Percentiles rank a stretch among this genome's conserved stretches.
Conservation (phyloP, 805 yeast genomes). For the Metschnikowia lunata region DNA sequence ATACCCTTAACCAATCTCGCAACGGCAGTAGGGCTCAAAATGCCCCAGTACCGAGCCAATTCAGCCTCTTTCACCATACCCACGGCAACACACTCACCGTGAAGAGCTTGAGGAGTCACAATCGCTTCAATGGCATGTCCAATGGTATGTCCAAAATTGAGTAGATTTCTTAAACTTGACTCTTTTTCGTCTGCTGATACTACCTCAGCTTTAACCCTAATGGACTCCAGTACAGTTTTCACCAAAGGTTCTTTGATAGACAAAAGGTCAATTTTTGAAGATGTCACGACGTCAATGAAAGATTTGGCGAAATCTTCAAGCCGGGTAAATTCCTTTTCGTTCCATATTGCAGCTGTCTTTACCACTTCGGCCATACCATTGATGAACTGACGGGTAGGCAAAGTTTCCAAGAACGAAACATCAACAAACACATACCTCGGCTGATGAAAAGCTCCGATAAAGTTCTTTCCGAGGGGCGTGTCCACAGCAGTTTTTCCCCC, state of each 20-base stretch:
- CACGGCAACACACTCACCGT: constrained; percentile 98
- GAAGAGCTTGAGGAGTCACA: constrained; percentile 90
- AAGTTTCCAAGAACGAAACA: constrained; percentile 76
- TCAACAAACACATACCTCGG: constrained; percentile 87
- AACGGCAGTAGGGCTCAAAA: constrained; percentile 87
- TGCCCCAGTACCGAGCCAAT: constrained; percentile 84
- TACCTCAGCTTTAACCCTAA: constrained; percentile 87
- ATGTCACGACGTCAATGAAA: constrained; percentile 62
- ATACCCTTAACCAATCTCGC: constrained; percentile 82
- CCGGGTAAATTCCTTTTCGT: constrained; percentile 79
- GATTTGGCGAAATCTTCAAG: constrained; percentile 70
- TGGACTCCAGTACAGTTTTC: constrained; percentile 78
- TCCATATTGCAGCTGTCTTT: constrained; percentile 98
- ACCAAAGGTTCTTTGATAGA: constrained; percentile 70
- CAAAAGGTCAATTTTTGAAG: constrained; percentile 46
- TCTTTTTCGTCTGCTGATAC: constrained; percentile 94
- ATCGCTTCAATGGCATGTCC: constrained; percentile 99
- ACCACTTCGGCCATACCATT: constrained; percentile 98
- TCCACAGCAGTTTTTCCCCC: constrained; percentile 99
- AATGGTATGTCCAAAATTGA: constrained; percentile 94
- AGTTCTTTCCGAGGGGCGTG: constrained; percentile 92
- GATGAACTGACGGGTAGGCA: constrained; percentile 90
- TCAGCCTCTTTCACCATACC: constrained; percentile 96
- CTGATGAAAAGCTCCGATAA: constrained; percentile 97
- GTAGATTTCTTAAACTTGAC: constrained; percentile 84